Conservation (phyloP, 176 grass and related monocot genomes). For the Eleusine coracana region DNA sequence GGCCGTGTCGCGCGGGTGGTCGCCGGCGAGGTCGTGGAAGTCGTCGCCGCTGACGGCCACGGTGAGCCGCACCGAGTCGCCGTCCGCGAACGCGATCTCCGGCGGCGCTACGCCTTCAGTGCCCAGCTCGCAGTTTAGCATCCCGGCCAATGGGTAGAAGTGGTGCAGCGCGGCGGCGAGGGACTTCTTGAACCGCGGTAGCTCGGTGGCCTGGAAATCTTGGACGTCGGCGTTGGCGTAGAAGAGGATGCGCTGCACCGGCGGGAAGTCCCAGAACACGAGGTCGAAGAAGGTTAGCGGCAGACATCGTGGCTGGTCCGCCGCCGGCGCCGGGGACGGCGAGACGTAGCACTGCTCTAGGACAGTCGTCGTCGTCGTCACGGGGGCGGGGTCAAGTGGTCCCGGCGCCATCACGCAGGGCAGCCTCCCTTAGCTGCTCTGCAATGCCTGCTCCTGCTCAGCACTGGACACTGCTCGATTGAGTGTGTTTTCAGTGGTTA, state of each 20-base stretch:
- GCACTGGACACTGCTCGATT: background rate
- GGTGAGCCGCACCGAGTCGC: constrained; percentile 36
- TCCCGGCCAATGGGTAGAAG: constrained; percentile 69
- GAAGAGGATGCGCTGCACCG: constrained; percentile 79
- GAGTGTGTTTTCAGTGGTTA: background rate
- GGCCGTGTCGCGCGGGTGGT: constrained; percentile 37
- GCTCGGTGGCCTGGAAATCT: constrained; percentile 39
- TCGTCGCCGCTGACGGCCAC: constrained; percentile 46
- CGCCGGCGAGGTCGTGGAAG: constrained; percentile 53
- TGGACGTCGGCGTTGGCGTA: constrained; percentile 50
- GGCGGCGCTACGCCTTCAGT: background rate
- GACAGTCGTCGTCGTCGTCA: constrained; percentile 7
- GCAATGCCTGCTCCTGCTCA: background rate
- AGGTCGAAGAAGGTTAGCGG: constrained; percentile 82
- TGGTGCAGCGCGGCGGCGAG: constrained; percentile 61
- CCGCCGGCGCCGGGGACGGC: constrained; percentile 26
- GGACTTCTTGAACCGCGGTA: constrained; percentile 49
- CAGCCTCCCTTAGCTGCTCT: background rate
- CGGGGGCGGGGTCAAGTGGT: background rate
- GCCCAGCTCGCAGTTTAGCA: constrained; percentile 18
- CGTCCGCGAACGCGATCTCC: constrained; percentile 22
- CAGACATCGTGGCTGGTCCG: constrained; percentile 43
- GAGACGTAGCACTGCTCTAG: constrained; percentile 30
- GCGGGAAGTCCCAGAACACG: constrained; percentile 72
- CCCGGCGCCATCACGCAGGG: background rate